These are phyloP conservation scores for Alternaria triticina DNA, from an alignment of 2,329 filamentous ascomycete species.

Conservation along the genomic window DNA sequence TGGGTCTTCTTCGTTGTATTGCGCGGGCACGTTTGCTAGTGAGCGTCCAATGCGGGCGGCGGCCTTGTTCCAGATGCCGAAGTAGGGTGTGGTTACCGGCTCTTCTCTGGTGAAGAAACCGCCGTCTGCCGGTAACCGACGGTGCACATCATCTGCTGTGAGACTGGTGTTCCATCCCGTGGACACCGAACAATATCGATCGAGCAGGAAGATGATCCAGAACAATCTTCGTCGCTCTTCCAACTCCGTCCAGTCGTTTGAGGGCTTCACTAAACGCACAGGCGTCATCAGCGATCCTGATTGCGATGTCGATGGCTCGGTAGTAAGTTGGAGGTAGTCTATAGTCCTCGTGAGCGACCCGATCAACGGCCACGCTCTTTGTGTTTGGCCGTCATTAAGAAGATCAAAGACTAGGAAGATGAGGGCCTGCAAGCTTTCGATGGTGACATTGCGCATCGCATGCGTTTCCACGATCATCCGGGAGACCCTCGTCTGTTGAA, in stretches of 20 bases:
- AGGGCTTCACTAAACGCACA: constrained; percentile 31
- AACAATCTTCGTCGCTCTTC: constrained; percentile 42
- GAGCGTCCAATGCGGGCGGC: constrained; percentile 42
- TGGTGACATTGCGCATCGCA: constrained; percentile 31
- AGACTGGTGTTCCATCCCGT: constrained; percentile 45
- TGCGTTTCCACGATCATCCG: constrained; percentile 40
- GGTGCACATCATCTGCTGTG: constrained; percentile 43
- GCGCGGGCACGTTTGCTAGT: constrained; percentile 40
- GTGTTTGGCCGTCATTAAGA: constrained; percentile 38
- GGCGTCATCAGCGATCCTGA: constrained; percentile 40
- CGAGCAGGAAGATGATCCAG: constrained; percentile 44
- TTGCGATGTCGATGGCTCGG: constrained; percentile 34
- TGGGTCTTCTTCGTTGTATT: constrained; percentile 44
- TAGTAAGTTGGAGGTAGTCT: constrained; percentile 41
- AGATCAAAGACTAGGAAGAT: constrained; percentile 44
- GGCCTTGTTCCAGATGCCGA: constrained; percentile 45
- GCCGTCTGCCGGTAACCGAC: constrained; percentile 42
- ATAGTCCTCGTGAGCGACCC: constrained; percentile 44
- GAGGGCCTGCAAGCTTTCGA: constrained; percentile 39
- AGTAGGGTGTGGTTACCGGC: constrained; percentile 41
- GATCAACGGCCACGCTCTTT: constrained; percentile 42
- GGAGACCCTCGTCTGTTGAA: constrained; percentile 32
- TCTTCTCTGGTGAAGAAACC: constrained; percentile 45
- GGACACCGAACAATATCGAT: constrained; percentile 41
- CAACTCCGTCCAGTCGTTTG: constrained; percentile 39